Conservation (phyloP, 306 rosid genomes). For the Oemleria cerasiformis region DNA sequence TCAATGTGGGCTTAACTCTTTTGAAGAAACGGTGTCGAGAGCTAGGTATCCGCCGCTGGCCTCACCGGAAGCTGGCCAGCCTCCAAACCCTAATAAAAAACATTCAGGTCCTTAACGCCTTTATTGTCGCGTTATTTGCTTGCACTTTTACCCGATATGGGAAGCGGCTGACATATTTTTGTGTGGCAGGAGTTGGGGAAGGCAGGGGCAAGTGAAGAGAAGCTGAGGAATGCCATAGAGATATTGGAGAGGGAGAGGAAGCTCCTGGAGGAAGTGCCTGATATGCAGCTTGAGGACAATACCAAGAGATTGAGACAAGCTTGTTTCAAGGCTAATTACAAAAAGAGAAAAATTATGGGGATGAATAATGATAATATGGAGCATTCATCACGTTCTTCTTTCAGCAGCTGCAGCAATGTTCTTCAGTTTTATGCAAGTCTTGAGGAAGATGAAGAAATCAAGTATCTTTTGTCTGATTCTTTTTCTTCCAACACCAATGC, state of each 20-base stretch:
- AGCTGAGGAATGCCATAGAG: slow-evolving; percentile 46
- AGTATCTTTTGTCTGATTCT: slow-evolving; percentile 29
- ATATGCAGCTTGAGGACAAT: slow-evolving; percentile 48
- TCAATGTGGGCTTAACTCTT: slow-evolving; percentile 72
- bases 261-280: slow-evolving; percentile 71
- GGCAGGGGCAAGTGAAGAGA: slow-evolving; percentile 39
- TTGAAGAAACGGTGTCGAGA: slow-evolving; percentile 83
- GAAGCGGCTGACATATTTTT: no score
- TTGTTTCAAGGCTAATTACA: slow-evolving; percentile 85
- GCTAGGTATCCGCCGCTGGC: slow-evolving; percentile 86
- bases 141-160: no score
- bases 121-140: not conserved
- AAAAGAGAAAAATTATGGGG: slow-evolving; percentile 63
- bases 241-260: slow-evolving; percentile 69
- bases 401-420: not conserved
- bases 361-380: not conserved
- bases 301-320: slow-evolving; percentile 86
- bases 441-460: slow-evolving; percentile 32
- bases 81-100: slow-evolving; percentile 71
- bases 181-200: slow-evolving; percentile 49
- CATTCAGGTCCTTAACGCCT: no score
- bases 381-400: not conserved
- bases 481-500: slow-evolving; percentile 18
- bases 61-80: slow-evolving; percentile 81
- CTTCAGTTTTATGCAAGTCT: not conserved